Conservation (phyloP, 495 filamentous ascomycete species). For the Astrothelium subdiscretum region DNA sequence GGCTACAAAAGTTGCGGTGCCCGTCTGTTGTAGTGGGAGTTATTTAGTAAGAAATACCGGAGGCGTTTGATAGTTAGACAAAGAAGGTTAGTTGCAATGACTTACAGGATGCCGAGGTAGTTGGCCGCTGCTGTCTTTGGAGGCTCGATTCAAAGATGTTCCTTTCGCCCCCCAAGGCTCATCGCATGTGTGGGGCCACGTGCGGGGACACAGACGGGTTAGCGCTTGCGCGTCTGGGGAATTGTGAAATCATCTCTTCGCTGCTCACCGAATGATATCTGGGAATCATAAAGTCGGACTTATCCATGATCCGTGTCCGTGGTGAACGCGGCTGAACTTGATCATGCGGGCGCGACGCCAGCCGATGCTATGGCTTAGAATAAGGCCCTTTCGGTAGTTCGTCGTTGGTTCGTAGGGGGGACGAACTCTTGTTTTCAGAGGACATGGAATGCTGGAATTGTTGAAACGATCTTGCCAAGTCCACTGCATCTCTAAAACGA, state of each 20-base stretch:
- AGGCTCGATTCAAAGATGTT: background rate
- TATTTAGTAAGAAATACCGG: too few relatives aligned
- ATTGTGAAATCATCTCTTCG: background rate
- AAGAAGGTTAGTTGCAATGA: background rate
- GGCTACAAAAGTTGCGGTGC: too few relatives aligned
- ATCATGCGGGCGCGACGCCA: background rate
- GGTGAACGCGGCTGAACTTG: background rate
- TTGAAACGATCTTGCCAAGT: too few relatives aligned
- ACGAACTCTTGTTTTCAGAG: too few relatives aligned
- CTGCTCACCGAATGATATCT: background rate
- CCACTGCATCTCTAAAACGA: too few relatives aligned
- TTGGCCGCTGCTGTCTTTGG: background rate
- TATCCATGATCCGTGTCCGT: background rate
- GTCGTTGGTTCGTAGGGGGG: too few relatives aligned
- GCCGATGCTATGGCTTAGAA: too few relatives aligned
- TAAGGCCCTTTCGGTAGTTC: too few relatives aligned
- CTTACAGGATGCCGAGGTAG: background rate
- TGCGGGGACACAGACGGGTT: background rate
- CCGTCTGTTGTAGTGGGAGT: too few relatives aligned
- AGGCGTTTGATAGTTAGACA: background rate
- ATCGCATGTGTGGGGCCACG: background rate
- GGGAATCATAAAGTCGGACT: background rate
- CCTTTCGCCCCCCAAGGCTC: background rate
- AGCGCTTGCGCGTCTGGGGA: background rate
- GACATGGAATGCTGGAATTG: too few relatives aligned